Percentiles rank a stretch among this genome's conserved stretches.
phyloP scores from a whole-genome alignment of 1,284 basidiomycete genomes.

The Heliocybe sulcata region DNA sequence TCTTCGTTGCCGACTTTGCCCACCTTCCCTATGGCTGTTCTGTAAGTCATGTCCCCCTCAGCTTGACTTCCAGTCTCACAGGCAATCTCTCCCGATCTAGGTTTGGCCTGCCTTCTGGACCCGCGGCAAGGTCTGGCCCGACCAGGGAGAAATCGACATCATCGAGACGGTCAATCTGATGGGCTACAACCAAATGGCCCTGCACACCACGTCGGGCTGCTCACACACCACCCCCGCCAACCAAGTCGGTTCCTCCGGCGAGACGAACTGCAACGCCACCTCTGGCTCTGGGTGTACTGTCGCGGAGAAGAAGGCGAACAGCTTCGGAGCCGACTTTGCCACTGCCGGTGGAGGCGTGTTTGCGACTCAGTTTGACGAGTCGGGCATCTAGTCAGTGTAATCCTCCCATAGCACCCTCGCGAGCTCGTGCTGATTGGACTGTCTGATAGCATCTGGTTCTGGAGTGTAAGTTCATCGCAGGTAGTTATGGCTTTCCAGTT shows the following conservation, averaged over 20 bases:
- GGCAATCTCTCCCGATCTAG: conserved; percentile 14
- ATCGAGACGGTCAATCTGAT: conserved; percentile 49
- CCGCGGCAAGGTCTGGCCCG: conserved; percentile 33
- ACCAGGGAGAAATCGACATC: conserved; percentile 41
- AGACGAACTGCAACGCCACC: not conserved
- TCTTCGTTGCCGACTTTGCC: conserved; percentile 12
- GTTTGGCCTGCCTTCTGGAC: conserved; percentile 50
- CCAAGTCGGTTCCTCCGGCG: not conserved
- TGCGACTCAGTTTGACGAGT: conserved; percentile 25
- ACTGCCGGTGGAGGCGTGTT: conserved; percentile 30
- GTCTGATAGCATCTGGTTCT: conserved; percentile 54
- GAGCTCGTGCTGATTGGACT: not conserved
- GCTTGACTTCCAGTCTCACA: not conserved
- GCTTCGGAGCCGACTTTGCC: conserved; percentile 29
- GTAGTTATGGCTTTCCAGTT: not conserved
- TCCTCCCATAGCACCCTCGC: not conserved
- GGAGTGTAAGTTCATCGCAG: conserved; percentile 33
- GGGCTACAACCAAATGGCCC: conserved; percentile 41
- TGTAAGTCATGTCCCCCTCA: conserved; percentile 7
- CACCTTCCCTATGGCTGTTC: conserved; percentile 15
- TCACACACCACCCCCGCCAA: not conserved
- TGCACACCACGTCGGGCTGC: conserved; percentile 13
- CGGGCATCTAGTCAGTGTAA: conserved; percentile 25
- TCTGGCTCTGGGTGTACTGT: not conserved
- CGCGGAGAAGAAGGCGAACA: conserved; percentile 9